Base-by-base conservation (phyloP, 1,284 basidiomycete species). In the Leccinum insolens region DNA sequence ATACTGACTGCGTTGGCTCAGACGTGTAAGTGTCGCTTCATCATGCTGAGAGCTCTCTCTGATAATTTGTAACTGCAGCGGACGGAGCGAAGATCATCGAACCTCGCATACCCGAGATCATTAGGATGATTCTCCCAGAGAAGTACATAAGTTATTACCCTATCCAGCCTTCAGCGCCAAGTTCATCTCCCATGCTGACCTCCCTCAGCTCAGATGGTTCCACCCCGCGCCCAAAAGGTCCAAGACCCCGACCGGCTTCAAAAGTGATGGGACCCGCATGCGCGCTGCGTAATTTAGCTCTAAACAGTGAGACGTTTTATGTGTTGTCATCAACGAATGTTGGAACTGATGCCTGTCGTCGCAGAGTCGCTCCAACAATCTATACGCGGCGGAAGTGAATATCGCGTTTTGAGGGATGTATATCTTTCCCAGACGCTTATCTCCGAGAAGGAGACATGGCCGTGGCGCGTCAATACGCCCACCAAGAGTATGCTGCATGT, bases 51-150 rank as follows among this genome's bases (percentile, higher is more conserved):
- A 28, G 25, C 25, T 28, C 1, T 3, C 25, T 7, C 25, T 68
- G 7, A 67, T 22, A 4, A 25, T 28, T 7, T 15, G 25, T 31
- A 25, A 31, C 17, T 64, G 25, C 7, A 75, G 76, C 73, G 1
- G 59, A 65, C 4, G 76, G 76, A 3, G 61, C 65, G 15, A 14
- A 3, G 1, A n/a, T 57, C 2, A 69, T 77, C 34, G 3, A n/a
- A 1, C 17, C 44, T 7, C 37, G 7, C 7, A 61, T 77, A n/a
- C 4, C 25, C 5, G n/a, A 73, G 14, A 70, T 75, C 1, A 25
- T 77, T 9, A 44, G 57, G 39, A 74, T 76, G 67, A 73, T 75
- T 52, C 68, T 75, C 9, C 70, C 72, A 0, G 49, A 57, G 55
- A 57, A 28, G 22, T 57, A 57, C 55, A 25, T 55, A 25, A 62